Evolutionary conservation across 176 grass and related monocot species (phyloP).

Genomic region (Oryza nivara): DNA sequence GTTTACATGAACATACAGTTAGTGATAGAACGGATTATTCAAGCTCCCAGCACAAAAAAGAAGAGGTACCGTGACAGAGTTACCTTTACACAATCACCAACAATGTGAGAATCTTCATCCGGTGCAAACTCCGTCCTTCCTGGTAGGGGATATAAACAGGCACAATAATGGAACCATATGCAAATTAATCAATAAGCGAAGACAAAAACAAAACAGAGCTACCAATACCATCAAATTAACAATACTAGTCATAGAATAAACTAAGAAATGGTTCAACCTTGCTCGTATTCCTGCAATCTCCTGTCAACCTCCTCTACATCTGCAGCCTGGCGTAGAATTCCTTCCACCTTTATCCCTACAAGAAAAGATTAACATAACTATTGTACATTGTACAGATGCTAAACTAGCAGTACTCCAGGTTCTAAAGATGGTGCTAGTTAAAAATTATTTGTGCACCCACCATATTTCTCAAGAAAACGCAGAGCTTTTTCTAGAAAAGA

Average conservation of each 20-base stretch:
- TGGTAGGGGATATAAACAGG: slow-evolving; percentile 53
- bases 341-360: slow-evolving; percentile 92
- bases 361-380: slow-evolving; percentile 44
- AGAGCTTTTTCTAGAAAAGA: slow-evolving; percentile 98
- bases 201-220: slow-evolving; percentile 21
- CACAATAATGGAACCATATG: slow-evolving; percentile 29
- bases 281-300: slow-evolving; percentile 93
- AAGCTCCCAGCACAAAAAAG: neutral
- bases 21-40: slow-evolving; percentile 15
- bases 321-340: slow-evolving; percentile 94
- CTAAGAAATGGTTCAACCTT: slow-evolving; percentile 67
- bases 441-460: slow-evolving; percentile 48
- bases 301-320: slow-evolving; percentile 96
- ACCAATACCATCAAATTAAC: slow-evolving; percentile 24
- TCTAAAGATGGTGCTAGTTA: slow-evolving; percentile 26
- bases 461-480: slow-evolving; percentile 94
- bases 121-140: slow-evolving; percentile 84
- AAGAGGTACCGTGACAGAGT: slow-evolving; percentile 11
- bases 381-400: slow-evolving; percentile 34
- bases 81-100: slow-evolving; percentile 99
- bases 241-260: slow-evolving; percentile 34
- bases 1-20: slow-evolving; percentile 20
- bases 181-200: slow-evolving; percentile 12
- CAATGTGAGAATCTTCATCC: slow-evolving; percentile 92
- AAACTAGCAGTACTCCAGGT: slow-evolving; percentile 29